Percentiles rank a stretch among this genome's conserved stretches.
Conservation (phyloP, 164 flowering plant genomes). For the Aristolochia fimbriata region DNA sequence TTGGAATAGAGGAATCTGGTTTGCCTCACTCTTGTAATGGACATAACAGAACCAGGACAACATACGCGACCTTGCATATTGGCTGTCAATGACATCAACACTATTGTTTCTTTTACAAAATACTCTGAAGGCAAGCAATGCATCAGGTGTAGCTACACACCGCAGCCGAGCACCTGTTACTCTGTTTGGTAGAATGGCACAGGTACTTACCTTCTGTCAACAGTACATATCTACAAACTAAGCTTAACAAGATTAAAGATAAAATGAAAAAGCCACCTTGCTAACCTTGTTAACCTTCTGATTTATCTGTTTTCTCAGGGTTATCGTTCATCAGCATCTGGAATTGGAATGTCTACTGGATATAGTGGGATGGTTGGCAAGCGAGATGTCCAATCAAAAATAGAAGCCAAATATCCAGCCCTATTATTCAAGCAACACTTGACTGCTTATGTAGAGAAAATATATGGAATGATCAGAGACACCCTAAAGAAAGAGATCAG, state of each 20-base stretch:
- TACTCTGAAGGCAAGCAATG: conserved; percentile 55
- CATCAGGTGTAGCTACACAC: conserved; percentile 21
- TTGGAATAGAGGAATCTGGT: too few relatives aligned
- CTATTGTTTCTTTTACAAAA: conserved; percentile 61
- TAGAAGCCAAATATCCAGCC: conserved; percentile 88
- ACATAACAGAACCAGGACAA: conserved; percentile 38
- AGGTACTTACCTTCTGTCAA: conserved; percentile 29
- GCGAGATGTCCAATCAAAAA: conserved; percentile 36
- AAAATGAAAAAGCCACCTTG: too few relatives aligned
- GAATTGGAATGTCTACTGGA: conserved; percentile 55
- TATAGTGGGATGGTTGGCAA: conserved; percentile 75
- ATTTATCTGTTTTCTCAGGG: conserved; percentile 28
- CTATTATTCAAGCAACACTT: conserved; percentile 79
- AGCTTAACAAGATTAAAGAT: too few relatives aligned
- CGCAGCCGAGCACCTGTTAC: conserved; percentile 37
- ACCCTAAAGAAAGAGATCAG: conserved; percentile 71
- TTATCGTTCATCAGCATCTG: conserved; percentile 39
- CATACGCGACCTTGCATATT: conserved; percentile 44
- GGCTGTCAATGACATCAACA: conserved; percentile 77
- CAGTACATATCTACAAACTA: too few relatives aligned
- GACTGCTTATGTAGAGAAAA: conserved; percentile 77
- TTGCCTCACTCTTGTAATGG: neutral
- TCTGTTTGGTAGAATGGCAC: conserved; percentile 69
- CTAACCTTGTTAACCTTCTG: too few relatives aligned
- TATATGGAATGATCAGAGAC: conserved; percentile 83